phyloP scores from a whole-genome alignment of 2,329 filamentous ascomycete genomes.

The Phaeoacremonium minimum region DNA sequence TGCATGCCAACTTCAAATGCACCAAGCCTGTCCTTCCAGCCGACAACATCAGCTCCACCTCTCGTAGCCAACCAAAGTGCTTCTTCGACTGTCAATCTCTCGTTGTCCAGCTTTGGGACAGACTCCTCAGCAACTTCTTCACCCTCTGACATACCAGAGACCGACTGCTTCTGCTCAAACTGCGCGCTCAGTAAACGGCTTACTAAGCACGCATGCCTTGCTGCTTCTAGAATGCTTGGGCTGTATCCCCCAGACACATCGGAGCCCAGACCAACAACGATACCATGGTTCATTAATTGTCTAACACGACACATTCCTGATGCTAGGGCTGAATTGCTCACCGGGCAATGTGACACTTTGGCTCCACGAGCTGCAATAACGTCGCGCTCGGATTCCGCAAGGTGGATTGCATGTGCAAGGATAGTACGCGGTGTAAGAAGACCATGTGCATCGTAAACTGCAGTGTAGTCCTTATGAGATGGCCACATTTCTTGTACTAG shows the following conservation, averaged over 20 bases:
- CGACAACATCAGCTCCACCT: neutral
- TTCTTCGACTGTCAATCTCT: too few relatives aligned
- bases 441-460: neutral
- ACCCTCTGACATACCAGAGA: too few relatives aligned
- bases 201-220: neutral
- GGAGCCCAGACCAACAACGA: neutral
- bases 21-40: neutral
- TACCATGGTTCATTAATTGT: neutral
- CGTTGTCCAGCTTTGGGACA: too few relatives aligned
- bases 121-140: too few relatives aligned
- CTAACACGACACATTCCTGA: neutral
- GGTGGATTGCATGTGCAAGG: neutral
- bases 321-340: neutral
- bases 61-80: neutral
- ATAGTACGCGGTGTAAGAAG: neutral
- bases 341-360: neutral
- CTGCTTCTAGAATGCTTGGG: neutral
- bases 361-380: neutral
- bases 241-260: neutral
- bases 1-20: neutral
- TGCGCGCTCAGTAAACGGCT: neutral
- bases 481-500: neutral
- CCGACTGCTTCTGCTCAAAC: too few relatives aligned
- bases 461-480: neutral
- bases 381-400: neutral